phyloP scores from a whole-genome alignment of 1,139 yeast genomes.

The Groenewaldozyma sp. region DNA sequence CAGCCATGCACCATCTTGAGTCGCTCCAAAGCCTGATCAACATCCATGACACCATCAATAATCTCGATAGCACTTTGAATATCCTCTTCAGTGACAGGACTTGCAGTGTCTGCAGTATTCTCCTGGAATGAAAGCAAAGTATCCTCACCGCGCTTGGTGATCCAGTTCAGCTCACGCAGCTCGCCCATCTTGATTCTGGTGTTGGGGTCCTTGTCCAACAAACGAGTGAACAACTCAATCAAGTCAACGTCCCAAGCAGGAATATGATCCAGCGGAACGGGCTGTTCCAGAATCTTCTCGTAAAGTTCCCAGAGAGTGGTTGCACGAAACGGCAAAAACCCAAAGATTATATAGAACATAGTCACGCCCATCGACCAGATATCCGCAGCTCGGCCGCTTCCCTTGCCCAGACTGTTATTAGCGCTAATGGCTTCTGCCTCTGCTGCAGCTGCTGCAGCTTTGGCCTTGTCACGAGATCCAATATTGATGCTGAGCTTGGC shows the following conservation, averaged over 20 bases:
- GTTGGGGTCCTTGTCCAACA: conserved; percentile 45
- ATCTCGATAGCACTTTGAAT: conserved; percentile 31
- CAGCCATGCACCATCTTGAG: conserved; percentile 26
- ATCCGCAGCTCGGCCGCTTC: conserved; percentile 58
- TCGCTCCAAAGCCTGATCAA: conserved; percentile 21
- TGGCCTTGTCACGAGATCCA: neutral
- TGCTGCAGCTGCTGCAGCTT: conserved; percentile 4
- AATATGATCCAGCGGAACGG: conserved; percentile 12
- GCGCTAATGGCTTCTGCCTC: conserved; percentile 6
- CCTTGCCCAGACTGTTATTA: conserved; percentile 32
- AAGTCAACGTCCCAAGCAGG: conserved; percentile 15
- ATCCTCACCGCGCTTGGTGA: conserved; percentile 33
- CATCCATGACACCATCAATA: conserved; percentile 24
- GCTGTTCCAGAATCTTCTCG: conserved; percentile 23
- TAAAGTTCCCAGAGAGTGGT: conserved; percentile 43
- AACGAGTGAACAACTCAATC: conserved; percentile 22
- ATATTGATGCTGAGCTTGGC: conserved; percentile 38
- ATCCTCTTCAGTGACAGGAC: conserved; percentile 33
- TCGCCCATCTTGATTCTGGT: conserved; percentile 44
- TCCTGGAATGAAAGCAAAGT: conserved; percentile 30
- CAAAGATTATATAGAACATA: conserved; percentile 30
- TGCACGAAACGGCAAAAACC: conserved; percentile 33
- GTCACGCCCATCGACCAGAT: conserved; percentile 79
- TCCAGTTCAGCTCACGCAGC: conserved; percentile 55
- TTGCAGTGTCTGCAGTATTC: conserved; percentile 28